Evolutionary conservation across 2,329 filamentous ascomycete genomes (phyloP).

Genomic region (Penicillium sclerotigenum): DNA sequence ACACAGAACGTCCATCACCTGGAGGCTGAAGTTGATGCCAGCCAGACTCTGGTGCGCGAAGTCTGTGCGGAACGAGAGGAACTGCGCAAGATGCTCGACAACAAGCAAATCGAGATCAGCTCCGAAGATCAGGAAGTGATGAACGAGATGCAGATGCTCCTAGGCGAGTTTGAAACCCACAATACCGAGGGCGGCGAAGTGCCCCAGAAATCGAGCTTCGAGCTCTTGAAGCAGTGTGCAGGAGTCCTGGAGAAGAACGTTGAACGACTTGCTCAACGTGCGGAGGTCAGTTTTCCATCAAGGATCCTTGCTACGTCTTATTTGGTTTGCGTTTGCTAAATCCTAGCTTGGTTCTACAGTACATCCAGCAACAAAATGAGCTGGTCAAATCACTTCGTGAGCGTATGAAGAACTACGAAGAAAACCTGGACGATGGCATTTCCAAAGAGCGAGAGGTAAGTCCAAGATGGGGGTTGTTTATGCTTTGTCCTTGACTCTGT

Average conservation of each 20-base stretch:
- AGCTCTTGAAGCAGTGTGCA: conserved; percentile 45
- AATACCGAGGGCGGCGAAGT: conserved; percentile 33
- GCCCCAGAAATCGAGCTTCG: conserved; percentile 37
- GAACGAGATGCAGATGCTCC: conserved; percentile 41
- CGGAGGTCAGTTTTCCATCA: conserved; percentile 37
- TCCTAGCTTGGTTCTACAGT: conserved; percentile 24
- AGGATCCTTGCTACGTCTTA: not conserved
- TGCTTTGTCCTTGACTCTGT: not conserved
- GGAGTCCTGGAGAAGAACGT: conserved; percentile 56
- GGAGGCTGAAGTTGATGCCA: conserved; percentile 40
- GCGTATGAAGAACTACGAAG: conserved; percentile 41
- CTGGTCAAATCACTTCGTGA: conserved; percentile 44
- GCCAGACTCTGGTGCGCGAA: conserved; percentile 37
- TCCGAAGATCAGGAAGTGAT: conserved; percentile 42
- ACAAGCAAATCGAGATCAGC: conserved; percentile 39
- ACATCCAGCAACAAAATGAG: conserved; percentile 44
- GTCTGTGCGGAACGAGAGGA: conserved; percentile 41
- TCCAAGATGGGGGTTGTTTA: not conserved
- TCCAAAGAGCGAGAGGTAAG: conserved; percentile 42
- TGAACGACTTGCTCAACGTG: conserved; percentile 42
- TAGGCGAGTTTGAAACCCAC: conserved; percentile 40
- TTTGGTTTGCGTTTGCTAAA: conserved; percentile 16
- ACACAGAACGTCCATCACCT: conserved; percentile 37
- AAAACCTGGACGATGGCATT: conserved; percentile 36
- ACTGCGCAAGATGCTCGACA: conserved; percentile 39